phyloP scores from a whole-genome alignment of 805 yeast genomes.

The Candida tammaniensis region DNA sequence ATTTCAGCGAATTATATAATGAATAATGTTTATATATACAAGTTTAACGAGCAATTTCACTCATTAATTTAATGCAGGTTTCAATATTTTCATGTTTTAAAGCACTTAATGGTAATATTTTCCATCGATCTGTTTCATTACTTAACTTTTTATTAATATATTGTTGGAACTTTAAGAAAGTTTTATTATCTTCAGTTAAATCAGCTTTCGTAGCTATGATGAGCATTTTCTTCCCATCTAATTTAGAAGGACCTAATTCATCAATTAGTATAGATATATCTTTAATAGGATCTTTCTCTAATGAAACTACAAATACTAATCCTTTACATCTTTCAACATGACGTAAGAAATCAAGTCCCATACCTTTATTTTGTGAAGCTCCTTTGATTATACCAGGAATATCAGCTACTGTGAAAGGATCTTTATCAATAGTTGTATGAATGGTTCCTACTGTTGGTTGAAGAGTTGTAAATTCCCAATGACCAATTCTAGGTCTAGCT shows the following conservation, averaged over 20 bases:
- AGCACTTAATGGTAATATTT: conserved; percentile 83
- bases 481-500: conserved; percentile 90
- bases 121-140: conserved; percentile 47
- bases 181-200: conserved; percentile 49
- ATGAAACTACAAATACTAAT: conserved; percentile 77
- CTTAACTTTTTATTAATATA: conserved; percentile 30
- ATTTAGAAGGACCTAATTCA: conserved; percentile 69
- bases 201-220: conserved; percentile 97
- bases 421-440: conserved; percentile 56
- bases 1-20: conserved; percentile 50
- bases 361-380: conserved; percentile 80
- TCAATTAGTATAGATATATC: conserved; percentile 62
- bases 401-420: conserved; percentile 90
- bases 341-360: conserved; percentile 89
- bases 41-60: conserved; percentile 42
- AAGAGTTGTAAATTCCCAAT: conserved; percentile 95
- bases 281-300: conserved; percentile 65
- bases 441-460: conserved; percentile 93
- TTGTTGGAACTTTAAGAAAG: conserved; percentile 43
- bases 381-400: conserved; percentile 95
- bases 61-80: conserved; percentile 68
- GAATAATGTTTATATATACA: conserved; percentile 1
- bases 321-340: conserved; percentile 93
- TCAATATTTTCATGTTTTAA: conserved; percentile 69
- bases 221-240: conserved; percentile 59